Evolutionary conservation across 495 filamentous ascomycete species (phyloP), one percentile per base, ranked within the genome.

Genomic region (Thermothielavioides terrestris): DNA sequence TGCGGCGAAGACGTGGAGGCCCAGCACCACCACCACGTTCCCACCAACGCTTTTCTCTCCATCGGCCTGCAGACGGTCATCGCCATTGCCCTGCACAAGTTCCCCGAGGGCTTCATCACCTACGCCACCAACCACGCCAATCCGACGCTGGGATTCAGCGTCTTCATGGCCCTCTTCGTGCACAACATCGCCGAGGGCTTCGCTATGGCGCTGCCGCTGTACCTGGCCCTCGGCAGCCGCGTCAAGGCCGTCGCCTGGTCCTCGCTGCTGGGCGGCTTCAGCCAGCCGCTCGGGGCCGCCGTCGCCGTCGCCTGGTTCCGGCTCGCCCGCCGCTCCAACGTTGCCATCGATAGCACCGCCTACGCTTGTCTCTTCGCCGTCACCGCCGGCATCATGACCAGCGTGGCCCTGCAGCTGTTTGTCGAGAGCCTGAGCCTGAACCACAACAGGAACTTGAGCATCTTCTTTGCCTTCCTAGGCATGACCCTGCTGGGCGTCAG

Each of bases 181-280:
- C 92, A 98, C 72, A 98, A 97, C 68, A 95, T 98, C 53, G 85
- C 88, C 39, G 92, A 98, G 68, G 92, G 92, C 15, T 98, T 97
- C 62, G 86, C 88, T 52, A 84, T 98, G 78, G 87, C 89, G 0
- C 70, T 98, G 2, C 92, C 92, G 0, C 72, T 98, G 1, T 97
- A 89, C 63, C 81, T 98, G 40, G 92, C 92, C 2, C 74, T 95
- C 10, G 71, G 80, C 37, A 88, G 78, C 39, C 81, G 88, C 28
- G 66, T 71, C 50, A 82, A 82, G 60, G 89, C 92, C 15, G 89
- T 97, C 66, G 68, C 86, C 45, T 94, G 88, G 84, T 82, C 85
- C 11, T 81, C 81, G 17, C 60, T 96, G 0, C 70, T 98, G 0
- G 92, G 92, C 12, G 94, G 92, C 4, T 68, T 91, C 28, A 85